Conservation (phyloP, 78 protist genomes). For the Polysphondylium violaceum region DNA sequence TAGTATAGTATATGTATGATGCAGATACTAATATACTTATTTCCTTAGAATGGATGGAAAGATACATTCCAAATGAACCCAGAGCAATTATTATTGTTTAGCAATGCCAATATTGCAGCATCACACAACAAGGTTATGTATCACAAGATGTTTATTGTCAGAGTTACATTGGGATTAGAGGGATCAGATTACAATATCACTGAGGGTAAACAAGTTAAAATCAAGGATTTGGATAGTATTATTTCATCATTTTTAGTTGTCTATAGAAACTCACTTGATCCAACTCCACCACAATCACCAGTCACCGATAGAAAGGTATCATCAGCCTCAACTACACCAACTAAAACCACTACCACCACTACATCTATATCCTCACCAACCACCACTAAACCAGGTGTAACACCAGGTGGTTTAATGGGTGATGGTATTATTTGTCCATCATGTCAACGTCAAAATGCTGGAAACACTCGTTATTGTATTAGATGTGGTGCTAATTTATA, state of each 20-base stretch:
- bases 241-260: conserved; percentile 23
- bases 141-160: background rate
- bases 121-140: background rate
- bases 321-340: conserved; percentile 14
- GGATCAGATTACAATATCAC: conserved; percentile 23
- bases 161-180: conserved; percentile 45
- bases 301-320: conserved; percentile 1
- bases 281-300: conserved; percentile 45
- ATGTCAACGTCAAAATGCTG: conserved; percentile 34
- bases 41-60: conserved; percentile 26
- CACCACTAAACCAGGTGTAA: background rate
- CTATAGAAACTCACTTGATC: background rate
- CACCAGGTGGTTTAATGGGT: conserved; percentile 37
- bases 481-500: conserved; percentile 35
- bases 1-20: background rate
- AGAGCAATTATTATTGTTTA: conserved; percentile 5
- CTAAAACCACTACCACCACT: background rate
- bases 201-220: conserved; percentile 1
- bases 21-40: background rate
- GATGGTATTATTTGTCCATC: conserved; percentile 61
- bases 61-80: conserved; percentile 7
- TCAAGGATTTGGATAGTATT: conserved; percentile 10
- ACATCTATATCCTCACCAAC: conserved; percentile 3
- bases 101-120: conserved; percentile 35
- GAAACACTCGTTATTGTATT: conserved; percentile 43